Base-by-base conservation (phyloP, 2,329 filamentous ascomycete species). In the Colletotrichum sp. region DNA sequence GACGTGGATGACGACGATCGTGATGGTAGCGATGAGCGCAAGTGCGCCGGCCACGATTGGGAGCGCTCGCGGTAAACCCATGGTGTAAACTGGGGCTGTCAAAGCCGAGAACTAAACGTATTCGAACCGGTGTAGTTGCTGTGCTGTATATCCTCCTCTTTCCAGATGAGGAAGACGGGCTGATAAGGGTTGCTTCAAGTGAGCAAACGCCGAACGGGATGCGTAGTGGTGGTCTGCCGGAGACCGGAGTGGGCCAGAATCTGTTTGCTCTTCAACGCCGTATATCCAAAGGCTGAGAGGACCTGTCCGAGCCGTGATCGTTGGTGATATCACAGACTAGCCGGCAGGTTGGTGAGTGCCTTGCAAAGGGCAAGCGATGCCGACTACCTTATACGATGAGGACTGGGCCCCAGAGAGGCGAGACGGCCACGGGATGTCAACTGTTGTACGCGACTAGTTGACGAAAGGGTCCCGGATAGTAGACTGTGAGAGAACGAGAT, bases 1-100 rank as follows among this genome's bases (percentile, higher is more conserved):
- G 36, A 84, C 80, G 36, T 88, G 83, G 28, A 89, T 79, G 52
- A 83, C 83, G 28, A 88, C 66, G 15, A 84, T 80, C 16, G 85
- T 83, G 6, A 83, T 78, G 5, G 87, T 88, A 12, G 86, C 82
- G 21, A 86, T 78, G 16, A 83, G 78, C 28, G 87, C 84, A 52
- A 84, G 58, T 26, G 79, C 72, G 70, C 86, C 87, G 71, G 87
- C 78, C 70, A 80, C 80, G 48, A 80, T 80, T n/a, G 83, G 82
- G 38, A 87, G 80, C 34, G 81, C 67, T 30, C 78, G 81, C 72
- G 82, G 81, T 43, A 85, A 77, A 61, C 79, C 77, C 85, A 88
- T 88, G 52, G 71, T 74, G 71, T 71, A 71, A 56, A 43, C 56
- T 55, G 56, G 21, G 26, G 70, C 64, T 64, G 60, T 64, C 64